These are phyloP conservation scores for Sporobolomyces phaffii DNA, from an alignment of 768 basidiomycete species.

Conservation along the genomic window DNA sequence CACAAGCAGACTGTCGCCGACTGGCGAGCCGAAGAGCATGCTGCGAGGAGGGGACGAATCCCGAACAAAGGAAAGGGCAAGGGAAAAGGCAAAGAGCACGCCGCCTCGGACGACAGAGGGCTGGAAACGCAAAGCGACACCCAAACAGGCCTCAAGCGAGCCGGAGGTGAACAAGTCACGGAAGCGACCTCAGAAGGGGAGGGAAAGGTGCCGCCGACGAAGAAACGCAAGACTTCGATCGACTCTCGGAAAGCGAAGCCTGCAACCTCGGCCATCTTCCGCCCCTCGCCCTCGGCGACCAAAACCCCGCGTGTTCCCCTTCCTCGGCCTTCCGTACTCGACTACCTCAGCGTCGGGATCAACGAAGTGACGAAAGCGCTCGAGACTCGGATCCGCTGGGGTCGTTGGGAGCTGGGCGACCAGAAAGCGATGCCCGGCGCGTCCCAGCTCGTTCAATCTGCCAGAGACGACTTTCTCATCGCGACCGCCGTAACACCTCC, in stretches of 20 bases:
- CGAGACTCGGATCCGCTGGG: constrained; percentile 54
- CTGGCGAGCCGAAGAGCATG: constrained; percentile 30
- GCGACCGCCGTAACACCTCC: background rate
- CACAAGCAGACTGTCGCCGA: constrained; percentile 12
- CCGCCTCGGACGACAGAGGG: too few species aligned
- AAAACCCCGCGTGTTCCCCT: background rate
- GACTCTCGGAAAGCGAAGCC: background rate
- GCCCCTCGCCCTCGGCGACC: too few species aligned
- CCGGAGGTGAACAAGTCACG: too few species aligned
- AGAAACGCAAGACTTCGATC: background rate
- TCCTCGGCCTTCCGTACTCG: constrained; percentile 49
- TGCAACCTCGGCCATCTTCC: background rate
- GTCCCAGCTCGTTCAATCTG: background rate
- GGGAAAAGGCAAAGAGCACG: background rate
- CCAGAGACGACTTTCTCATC: background rate
- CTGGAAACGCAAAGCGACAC: too few species aligned
- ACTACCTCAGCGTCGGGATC: constrained; percentile 62
- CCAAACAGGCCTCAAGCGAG: background rate
- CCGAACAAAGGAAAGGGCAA: background rate
- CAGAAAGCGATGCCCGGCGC: background rate
- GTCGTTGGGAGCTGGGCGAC: constrained; percentile 35
- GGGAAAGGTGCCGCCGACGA: background rate
- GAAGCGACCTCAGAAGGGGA: too few species aligned
- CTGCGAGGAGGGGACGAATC: background rate
- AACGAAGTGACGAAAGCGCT: constrained; percentile 71